Evolutionary conservation across 495 filamentous ascomycete genomes (phyloP).

Genomic region (Lindgomyces ingoldianus): DNA sequence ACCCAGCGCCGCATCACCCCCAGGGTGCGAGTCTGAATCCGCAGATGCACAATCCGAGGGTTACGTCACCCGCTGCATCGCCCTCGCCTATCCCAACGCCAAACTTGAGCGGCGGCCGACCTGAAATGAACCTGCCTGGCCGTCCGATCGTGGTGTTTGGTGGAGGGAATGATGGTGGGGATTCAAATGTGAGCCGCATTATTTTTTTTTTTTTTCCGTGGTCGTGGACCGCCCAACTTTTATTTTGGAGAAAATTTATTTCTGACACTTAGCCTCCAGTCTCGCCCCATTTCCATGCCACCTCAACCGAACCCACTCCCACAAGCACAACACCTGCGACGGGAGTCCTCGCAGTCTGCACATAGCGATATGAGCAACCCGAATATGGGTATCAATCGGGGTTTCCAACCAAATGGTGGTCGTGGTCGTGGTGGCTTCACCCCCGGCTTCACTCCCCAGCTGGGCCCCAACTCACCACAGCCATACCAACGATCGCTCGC

Average conservation of each 20-base stretch:
- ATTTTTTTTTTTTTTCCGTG: conserved; percentile 41
- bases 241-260: conserved; percentile 31
- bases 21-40: conserved; percentile 58
- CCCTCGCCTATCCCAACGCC: conserved; percentile 77
- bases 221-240: conserved; percentile 1
- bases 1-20: conserved; percentile 58
- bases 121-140: conserved; percentile 66
- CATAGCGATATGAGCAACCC: conserved; percentile 73
- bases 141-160: conserved; percentile 73
- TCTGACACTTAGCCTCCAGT: conserved; percentile 41
- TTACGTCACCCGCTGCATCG: conserved; percentile 69
- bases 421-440: conserved; percentile 62
- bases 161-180: conserved; percentile 60
- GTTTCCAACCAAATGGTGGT: conserved; percentile 52
- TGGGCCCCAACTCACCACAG: conserved; percentile 64
- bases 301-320: conserved; percentile 62
- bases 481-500: conserved; percentile 58
- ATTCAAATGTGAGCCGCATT: conserved; percentile 63
- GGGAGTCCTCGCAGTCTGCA: conserved; percentile 78
- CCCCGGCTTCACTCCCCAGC: conserved; percentile 54
- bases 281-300: conserved; percentile 59
- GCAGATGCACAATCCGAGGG: conserved; percentile 45
- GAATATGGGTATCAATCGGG: conserved; percentile 48
- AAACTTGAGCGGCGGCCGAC: conserved; percentile 49
- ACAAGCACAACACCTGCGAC: conserved; percentile 72